Base-by-base conservation (phyloP, 441 rosid genomes). In the Adansonia madagascariensis region DNA sequence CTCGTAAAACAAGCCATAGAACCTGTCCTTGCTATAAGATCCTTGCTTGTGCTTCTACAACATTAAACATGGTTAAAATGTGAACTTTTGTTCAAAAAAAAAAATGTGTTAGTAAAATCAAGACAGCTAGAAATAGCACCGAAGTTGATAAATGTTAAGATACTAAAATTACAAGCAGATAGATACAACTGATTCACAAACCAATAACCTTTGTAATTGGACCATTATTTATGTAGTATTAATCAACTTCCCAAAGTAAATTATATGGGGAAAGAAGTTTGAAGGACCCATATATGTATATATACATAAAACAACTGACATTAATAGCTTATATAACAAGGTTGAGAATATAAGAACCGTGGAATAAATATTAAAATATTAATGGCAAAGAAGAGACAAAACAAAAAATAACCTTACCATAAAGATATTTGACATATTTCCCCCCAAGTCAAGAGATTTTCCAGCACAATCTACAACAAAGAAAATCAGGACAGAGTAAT, bases 21-120 rank as follows among this genome's bases (percentile, higher is more conserved):
- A 79, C 57, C 77, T 82, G 69, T 72, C 76, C 64, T 53, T 31
- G 43, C 69, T 50, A 35, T 55, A 20, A 52, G 76, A 59, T 22
- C 53, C 75, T 56, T 18, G 73, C 20, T 15, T 73, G 77, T 27
- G 77, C 64, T 75, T 63, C 87, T 80, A 78, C 60, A 76, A 55
- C 61, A 56, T 8, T 11, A 41, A 52, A 75, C 63, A 78, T 61
- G 11, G 67, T 20, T 39, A 43, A 47, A 9, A 17, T 24, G 11
- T 22, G 22, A 3, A 52, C 53, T 55, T 55, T 15, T 11, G 50
- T n/a, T 5, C 11, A 1, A 68, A 50, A 15, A 72, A 15, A 72
- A 31, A n/a, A 55, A 6, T 39, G 10, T 5, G 6, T 55, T 39
- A 24, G 63, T 12, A 12, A 71, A 71, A 2, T 56, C 9, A 41